Conservation (phyloP, 768 basidiomycete genomes). For the Boletellus ananas region DNA sequence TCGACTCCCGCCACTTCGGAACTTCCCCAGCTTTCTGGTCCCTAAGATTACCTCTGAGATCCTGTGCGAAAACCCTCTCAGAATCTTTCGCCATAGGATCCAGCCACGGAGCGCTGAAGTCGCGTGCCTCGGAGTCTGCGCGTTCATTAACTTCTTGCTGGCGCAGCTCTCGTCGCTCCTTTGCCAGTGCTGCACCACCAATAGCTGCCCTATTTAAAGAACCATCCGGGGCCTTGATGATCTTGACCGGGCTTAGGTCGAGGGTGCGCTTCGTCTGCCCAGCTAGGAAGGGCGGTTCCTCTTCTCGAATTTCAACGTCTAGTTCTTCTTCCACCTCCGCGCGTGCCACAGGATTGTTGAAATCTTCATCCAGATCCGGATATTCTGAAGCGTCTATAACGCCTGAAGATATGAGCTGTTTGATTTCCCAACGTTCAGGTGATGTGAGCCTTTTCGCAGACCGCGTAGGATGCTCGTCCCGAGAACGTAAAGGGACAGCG, state of each 20-base stretch:
- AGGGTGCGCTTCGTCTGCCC: slow-evolving; percentile 96
- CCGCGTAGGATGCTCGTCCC: slow-evolving; percentile 48
- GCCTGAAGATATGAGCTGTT: slow-evolving; percentile 96
- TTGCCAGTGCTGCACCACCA: slow-evolving; percentile 88
- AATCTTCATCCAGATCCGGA: slow-evolving; percentile 87
- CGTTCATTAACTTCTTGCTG: slow-evolving; percentile 93
- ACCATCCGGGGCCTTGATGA: slow-evolving; percentile 98
- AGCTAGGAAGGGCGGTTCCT: slow-evolving; percentile 92
- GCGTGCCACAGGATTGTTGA: slow-evolving; percentile 67
- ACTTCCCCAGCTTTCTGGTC: slow-evolving; percentile 81
- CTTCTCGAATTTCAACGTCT: slow-evolving; percentile 95
- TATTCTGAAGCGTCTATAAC: slow-evolving; percentile 90
- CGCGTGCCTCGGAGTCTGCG: slow-evolving; percentile 90
- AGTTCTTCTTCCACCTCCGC: slow-evolving; percentile 94
- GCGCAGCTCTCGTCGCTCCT: slow-evolving; percentile 90
- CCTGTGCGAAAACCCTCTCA: slow-evolving; percentile 91
- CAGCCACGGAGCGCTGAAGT: slow-evolving; percentile 95
- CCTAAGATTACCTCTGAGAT: slow-evolving; percentile 75
- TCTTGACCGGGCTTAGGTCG: slow-evolving; percentile 95
- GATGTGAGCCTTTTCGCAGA: slow-evolving; percentile 90
- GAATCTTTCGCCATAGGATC: slow-evolving; percentile 93
- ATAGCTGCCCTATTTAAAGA: slow-evolving; percentile 94
- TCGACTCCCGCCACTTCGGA: slow-evolving; percentile 87
- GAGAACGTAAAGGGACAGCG: slow-evolving; percentile 70
- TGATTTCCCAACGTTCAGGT: slow-evolving; percentile 99